Percentiles rank a stretch among this genome's conserved stretches.
phyloP scores from a whole-genome alignment of 176 grass and related monocot genomes.

The Ananas comosus region DNA sequence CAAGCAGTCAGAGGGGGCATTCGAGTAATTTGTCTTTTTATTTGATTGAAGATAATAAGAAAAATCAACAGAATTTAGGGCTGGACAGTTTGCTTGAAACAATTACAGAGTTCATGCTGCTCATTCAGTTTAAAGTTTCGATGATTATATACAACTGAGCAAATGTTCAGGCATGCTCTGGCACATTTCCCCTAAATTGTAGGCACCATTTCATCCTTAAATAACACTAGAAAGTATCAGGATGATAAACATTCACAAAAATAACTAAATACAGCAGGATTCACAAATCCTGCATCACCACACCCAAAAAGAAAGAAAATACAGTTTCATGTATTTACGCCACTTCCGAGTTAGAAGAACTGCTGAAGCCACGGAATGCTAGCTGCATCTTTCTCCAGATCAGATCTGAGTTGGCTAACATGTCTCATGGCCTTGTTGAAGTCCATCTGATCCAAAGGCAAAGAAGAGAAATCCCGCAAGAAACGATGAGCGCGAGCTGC shows the following conservation, averaged over 20 bases:
- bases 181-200: too few relatives aligned
- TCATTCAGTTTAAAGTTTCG: too few relatives aligned
- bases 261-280: neutral
- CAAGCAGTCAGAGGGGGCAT: too few relatives aligned
- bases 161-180: too few relatives aligned
- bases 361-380: slow-evolving; percentile 81
- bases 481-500: slow-evolving; percentile 56
- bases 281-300: slow-evolving; percentile 16
- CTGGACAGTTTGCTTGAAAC: too few relatives aligned
- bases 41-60: too few relatives aligned
- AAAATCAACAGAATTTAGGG: too few relatives aligned
- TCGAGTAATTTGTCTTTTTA: too few relatives aligned
- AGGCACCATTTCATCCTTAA: too few relatives aligned
- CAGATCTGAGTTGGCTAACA: slow-evolving; percentile 36
- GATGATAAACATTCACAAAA: slow-evolving; percentile 24
- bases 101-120: too few relatives aligned
- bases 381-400: slow-evolving; percentile 58
- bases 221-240: neutral
- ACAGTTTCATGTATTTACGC: neutral
- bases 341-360: slow-evolving; percentile 39
- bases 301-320: neutral
- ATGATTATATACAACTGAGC: too few relatives aligned
- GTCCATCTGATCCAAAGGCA: slow-evolving; percentile 68
- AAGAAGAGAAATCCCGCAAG: slow-evolving; percentile 47
- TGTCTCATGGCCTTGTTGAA: slow-evolving; percentile 32